phyloP scores from a whole-genome alignment of 768 basidiomycete genomes.

The Trametes meyenii region DNA sequence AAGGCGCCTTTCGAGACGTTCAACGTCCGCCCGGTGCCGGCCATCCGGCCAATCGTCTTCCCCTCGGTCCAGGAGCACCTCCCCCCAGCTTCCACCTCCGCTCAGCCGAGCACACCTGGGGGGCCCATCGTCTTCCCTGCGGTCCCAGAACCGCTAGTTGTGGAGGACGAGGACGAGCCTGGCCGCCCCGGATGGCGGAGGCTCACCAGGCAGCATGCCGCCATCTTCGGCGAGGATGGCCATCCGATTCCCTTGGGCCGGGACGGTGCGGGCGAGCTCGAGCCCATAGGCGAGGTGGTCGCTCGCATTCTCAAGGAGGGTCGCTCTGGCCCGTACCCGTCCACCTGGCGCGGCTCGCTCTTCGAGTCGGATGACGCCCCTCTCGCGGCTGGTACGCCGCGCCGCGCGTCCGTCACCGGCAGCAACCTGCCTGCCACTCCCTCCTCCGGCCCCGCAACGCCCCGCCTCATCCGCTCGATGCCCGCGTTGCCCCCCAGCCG shows the following conservation, averaged over 20 bases:
- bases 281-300: slow-evolving; percentile 10
- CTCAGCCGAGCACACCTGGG: background rate
- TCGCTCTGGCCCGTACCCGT: background rate
- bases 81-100: background rate
- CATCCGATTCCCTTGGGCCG: background rate
- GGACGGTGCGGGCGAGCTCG: slow-evolving; percentile 1
- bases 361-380: slow-evolving; percentile 1
- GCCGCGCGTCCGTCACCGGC: background rate
- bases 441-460: background rate
- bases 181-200: background rate
- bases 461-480: background rate
- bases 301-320: slow-evolving; percentile 13
- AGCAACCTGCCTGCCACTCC: no score
- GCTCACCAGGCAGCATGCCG: slow-evolving; percentile 15
- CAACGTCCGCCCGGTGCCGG: background rate
- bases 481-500: no score
- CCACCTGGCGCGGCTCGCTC: slow-evolving; percentile 11
- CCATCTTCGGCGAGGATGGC: slow-evolving; percentile 5
- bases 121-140: background rate
- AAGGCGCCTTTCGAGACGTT: background rate
- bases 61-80: background rate
- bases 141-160: background rate
- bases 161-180: background rate
- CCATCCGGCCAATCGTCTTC: background rate
- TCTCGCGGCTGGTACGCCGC: background rate